Percentiles rank a stretch among this genome's conserved stretches.
Evolutionary conservation across 352 stramenopile genomes (phyloP).

Genomic region (Pythium aquatile): DNA sequence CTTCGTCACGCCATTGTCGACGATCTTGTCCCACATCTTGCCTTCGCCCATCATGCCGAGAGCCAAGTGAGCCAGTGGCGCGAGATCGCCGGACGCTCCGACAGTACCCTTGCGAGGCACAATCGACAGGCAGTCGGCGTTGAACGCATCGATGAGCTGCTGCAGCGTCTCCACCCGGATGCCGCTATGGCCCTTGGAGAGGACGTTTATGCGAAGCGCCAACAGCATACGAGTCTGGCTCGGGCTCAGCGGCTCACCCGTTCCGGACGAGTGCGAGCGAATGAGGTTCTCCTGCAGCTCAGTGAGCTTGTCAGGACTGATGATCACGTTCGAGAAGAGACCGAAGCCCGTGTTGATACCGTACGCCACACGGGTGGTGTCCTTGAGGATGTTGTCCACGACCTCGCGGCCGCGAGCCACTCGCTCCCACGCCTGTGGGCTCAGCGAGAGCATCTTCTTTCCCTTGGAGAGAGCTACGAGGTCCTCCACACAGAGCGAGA

Average conservation of each 20-base stretch:
- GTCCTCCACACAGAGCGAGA: slow-evolving; percentile 66
- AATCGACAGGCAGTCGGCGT: slow-evolving; percentile 82
- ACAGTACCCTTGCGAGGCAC: slow-evolving; percentile 85
- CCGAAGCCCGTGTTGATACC: slow-evolving; percentile 93
- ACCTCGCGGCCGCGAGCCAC: slow-evolving; percentile 71
- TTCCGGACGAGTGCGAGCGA: slow-evolving; percentile 76
- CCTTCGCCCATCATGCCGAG: slow-evolving; percentile 89
- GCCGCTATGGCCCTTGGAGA: slow-evolving; percentile 86
- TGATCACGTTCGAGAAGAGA: slow-evolving; percentile 90
- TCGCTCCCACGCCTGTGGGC: slow-evolving; percentile 66
- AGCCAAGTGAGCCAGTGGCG: slow-evolving; percentile 83
- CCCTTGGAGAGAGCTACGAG: slow-evolving; percentile 72
- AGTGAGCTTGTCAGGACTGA: slow-evolving; percentile 78
- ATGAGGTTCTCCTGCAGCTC: slow-evolving; percentile 87
- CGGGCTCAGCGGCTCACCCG: slow-evolving; percentile 70
- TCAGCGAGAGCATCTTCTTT: slow-evolving; percentile 55
- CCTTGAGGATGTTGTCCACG: slow-evolving; percentile 86
- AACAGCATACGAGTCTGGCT: slow-evolving; percentile 85
- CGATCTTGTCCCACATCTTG: slow-evolving; percentile 81
- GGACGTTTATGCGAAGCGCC: slow-evolving; percentile 86
- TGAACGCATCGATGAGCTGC: slow-evolving; percentile 84
- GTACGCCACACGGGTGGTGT: slow-evolving; percentile 78
- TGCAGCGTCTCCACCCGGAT: slow-evolving; percentile 77
- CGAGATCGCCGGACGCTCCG: slow-evolving; percentile 86
- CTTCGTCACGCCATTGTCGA: slow-evolving; percentile 31